Percentiles rank a stretch among this genome's conserved stretches.
Evolutionary conservation across 805 yeast genomes (phyloP).

Genomic region (Candida wancherniae): DNA sequence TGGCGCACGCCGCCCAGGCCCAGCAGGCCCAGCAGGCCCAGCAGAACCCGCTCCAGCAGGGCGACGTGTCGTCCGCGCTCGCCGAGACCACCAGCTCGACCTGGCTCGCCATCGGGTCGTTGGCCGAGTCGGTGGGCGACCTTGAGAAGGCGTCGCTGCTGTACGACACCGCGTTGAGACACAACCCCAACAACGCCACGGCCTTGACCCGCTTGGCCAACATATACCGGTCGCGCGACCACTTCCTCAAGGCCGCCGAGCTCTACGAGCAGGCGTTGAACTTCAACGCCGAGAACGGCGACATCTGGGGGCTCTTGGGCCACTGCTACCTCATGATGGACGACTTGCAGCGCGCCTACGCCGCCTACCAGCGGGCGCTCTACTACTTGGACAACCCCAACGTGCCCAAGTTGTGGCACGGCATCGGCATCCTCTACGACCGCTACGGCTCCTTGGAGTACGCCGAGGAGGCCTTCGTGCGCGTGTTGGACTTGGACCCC

Average conservation of each 20-base stretch:
- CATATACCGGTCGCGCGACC: conserved; percentile 81
- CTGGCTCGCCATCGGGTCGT: conserved; percentile 84
- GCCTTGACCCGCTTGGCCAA: conserved; percentile 84
- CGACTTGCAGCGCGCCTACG: conserved; percentile 91
- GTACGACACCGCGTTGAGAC: conserved; percentile 81
- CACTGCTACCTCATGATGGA: conserved; percentile 97
- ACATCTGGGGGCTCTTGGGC: conserved; percentile 94
- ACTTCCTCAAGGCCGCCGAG: conserved; percentile 92
- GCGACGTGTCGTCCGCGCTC: conserved; percentile 14
- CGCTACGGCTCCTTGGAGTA: conserved; percentile 94
- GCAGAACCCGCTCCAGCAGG: conserved; percentile 7
- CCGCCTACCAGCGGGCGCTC: conserved; percentile 94
- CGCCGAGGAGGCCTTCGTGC: conserved; percentile 97
- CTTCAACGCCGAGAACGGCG: conserved; percentile 83
- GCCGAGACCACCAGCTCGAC: conserved; percentile 67
- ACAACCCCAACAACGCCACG: conserved; percentile 79
- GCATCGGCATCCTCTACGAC: conserved; percentile 94
- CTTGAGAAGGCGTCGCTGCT: conserved; percentile 85
- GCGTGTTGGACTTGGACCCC: conserved; percentile 93
- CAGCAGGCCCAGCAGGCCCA: conserved; percentile 10
- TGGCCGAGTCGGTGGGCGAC: conserved; percentile 87
- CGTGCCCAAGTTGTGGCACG: conserved; percentile 98
- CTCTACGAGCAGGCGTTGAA: conserved; percentile 82
- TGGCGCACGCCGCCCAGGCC: conserved; percentile 9
- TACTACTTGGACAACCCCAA: conserved; percentile 88